Evolutionary conservation across 257 asterid species (phyloP).

Genomic region (Coffea canephora): DNA sequence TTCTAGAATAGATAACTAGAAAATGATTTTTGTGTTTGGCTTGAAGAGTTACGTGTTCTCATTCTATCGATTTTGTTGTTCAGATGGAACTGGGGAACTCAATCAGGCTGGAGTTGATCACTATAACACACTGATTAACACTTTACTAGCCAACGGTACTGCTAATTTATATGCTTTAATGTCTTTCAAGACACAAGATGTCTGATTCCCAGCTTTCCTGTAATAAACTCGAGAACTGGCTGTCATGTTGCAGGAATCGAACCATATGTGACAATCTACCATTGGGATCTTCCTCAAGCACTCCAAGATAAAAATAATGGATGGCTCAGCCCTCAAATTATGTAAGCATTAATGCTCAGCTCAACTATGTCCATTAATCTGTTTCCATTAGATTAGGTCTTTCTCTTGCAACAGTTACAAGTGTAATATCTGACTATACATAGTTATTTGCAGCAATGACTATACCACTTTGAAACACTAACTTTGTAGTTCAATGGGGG

Average conservation of each 20-base stretch:
- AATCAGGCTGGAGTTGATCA: constrained; percentile 87
- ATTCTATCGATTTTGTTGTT: not conserved
- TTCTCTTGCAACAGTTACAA: not conserved
- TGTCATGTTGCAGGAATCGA: constrained; percentile 49
- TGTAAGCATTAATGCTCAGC: constrained; percentile 37
- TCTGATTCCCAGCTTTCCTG: not conserved
- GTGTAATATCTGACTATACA: not conserved
- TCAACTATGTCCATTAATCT: not conserved
- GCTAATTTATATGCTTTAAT: no score
- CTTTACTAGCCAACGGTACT: constrained; percentile 65
- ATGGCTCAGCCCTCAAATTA: constrained; percentile 63
- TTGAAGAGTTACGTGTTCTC: not conserved
- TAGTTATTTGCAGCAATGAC: constrained; percentile 48
- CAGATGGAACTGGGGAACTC: constrained; percentile 78
- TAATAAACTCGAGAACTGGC: not conserved
- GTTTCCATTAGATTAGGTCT: no score
- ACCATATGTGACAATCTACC: constrained; percentile 84
- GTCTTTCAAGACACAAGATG: not conserved
- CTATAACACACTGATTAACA: constrained; percentile 70
- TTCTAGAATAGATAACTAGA: no score
- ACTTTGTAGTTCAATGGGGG: no score
- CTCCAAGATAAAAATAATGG: constrained; percentile 67
- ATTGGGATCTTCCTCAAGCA: constrained; percentile 93
- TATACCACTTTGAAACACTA: no score
- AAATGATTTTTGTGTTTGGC: no score